phyloP scores from a whole-genome alignment of 2,329 filamentous ascomycete genomes.

The Magnaporthiopsis poae region DNA sequence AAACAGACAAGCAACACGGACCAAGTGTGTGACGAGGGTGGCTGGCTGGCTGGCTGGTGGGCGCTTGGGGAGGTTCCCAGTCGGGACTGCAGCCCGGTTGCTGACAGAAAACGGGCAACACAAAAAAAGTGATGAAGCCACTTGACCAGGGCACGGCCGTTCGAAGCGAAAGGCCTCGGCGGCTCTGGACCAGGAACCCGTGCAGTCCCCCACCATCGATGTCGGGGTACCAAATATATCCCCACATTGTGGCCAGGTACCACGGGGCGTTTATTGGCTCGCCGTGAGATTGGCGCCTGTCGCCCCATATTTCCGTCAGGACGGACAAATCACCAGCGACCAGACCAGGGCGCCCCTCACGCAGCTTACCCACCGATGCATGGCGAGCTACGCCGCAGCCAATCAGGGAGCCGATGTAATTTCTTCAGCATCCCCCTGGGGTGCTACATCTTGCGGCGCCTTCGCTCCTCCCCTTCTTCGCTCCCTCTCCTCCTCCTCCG shows the following conservation, averaged over 20 bases:
- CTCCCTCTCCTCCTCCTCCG: slow-evolving; percentile 2
- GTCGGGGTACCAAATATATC: background rate
- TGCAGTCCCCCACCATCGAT: background rate
- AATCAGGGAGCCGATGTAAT: slow-evolving; percentile 1
- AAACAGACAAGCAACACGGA: background rate
- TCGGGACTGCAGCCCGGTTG: no score
- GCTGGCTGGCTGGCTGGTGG: background rate
- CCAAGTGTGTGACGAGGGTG: background rate
- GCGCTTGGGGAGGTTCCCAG: no score
- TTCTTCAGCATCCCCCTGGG: background rate
- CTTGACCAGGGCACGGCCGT: background rate
- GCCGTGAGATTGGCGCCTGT: slow-evolving; percentile 2
- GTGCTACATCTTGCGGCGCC: slow-evolving; percentile 5
- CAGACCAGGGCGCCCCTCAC: background rate
- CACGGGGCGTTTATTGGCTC: background rate
- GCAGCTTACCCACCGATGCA: background rate
- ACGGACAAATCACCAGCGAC: slow-evolving; percentile 1
- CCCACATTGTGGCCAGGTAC: background rate
- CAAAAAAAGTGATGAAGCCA: background rate
- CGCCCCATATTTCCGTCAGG: slow-evolving; percentile 1
- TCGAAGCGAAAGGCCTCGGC: background rate
- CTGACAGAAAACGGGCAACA: background rate
- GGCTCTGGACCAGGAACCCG: background rate
- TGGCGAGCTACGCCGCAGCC: background rate
- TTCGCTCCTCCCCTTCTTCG: slow-evolving; percentile 30